Evolutionary conservation across 2,329 filamentous ascomycete species (phyloP).

Genomic region (Colletotrichum nymphaeae): DNA sequence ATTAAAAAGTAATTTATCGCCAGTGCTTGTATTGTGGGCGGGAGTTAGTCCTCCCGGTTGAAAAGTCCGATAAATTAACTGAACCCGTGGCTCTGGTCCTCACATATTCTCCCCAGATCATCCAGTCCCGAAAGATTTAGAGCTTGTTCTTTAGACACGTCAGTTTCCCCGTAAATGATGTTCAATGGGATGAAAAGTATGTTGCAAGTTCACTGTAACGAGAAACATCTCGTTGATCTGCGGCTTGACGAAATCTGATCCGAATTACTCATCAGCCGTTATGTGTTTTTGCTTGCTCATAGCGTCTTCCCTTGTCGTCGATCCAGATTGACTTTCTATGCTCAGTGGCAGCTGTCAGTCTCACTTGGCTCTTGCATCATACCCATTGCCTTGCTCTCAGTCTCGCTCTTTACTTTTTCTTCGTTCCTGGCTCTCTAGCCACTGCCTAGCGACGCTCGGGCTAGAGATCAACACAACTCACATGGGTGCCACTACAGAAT

Average conservation of each 20-base stretch:
- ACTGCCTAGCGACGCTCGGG: not conserved
- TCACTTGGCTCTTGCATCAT: constrained; percentile 4
- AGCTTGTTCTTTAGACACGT: not conserved
- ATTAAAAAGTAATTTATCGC: constrained; percentile 29
- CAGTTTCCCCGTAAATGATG: not conserved
- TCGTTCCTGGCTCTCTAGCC: not conserved
- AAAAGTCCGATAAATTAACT: constrained; percentile 13
- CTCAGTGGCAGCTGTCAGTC: not conserved
- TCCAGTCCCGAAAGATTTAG: not conserved
- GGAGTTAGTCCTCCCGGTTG: not conserved
- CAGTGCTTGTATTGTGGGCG: constrained; percentile 32
- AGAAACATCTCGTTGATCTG: not conserved
- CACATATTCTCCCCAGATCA: constrained; percentile 1
- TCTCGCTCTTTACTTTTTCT: not conserved
- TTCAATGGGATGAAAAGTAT: not conserved
- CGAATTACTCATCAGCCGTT: not conserved
- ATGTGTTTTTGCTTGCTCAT: constrained; percentile 3
- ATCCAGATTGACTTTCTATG: constrained; percentile 20
- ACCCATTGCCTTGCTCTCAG: not conserved
- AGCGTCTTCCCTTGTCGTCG: constrained; percentile 17
- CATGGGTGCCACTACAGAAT: not conserved
- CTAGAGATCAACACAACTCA: not conserved
- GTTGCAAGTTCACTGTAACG: not conserved
- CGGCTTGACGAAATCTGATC: not conserved
- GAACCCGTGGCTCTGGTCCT: not conserved